Base-by-base conservation (phyloP, 2,329 filamentous ascomycete genomes). In the Verruconis gallopava region DNA sequence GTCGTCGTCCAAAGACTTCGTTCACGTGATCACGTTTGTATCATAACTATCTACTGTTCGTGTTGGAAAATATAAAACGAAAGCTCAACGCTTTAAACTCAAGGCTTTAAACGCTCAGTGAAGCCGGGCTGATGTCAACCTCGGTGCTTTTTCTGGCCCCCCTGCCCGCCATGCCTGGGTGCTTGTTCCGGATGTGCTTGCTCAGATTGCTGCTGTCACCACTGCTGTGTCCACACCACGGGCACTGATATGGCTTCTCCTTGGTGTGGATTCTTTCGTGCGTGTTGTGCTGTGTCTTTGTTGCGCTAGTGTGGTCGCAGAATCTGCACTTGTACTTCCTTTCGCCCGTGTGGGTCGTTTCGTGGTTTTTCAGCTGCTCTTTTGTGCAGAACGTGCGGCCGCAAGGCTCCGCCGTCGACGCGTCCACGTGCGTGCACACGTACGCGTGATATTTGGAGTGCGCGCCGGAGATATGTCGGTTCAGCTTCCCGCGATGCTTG, bases 291-390 rank as follows among this genome's bases (percentile, higher is more conserved):
- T 44, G 42, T 18, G 42, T 44, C 17, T 37, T 40, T 17, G 42
- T 44, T 20, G 42, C 42, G 9, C 14, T 19, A 15, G 5, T 34
- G 21, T 44, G 42, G 28, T 19, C 37, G 37, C 42, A 44, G 5
- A 21, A 22, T 6, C n/a, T 3, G 14, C 42, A 44, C 36, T 30
- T 21, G 38, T 44, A 40, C 21, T 25, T 22, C 30, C 33, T 42
- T 17, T 44, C 42, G 15, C 37, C 37, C 37, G 42, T 44, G 17
- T 44, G 42, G n/a, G 42, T 44, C 4, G 36, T 40, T 17, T 40
- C 28, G 21, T 44, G 42, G 13, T 44, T 44, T 22, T 44, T 44
- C 42, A 44, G n/a, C 18, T 44, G 42, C 38, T 44, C 42, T 17
- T 40, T 40, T 9, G 42, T 44, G 42, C 42, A 34, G 21, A 38